A percentile compares a stretch with the other conserved stretches of the same genome.
Evolutionary conservation across 495 filamentous ascomycete genomes (phyloP).

Genomic region (Parathielavia hyrcaniae): DNA sequence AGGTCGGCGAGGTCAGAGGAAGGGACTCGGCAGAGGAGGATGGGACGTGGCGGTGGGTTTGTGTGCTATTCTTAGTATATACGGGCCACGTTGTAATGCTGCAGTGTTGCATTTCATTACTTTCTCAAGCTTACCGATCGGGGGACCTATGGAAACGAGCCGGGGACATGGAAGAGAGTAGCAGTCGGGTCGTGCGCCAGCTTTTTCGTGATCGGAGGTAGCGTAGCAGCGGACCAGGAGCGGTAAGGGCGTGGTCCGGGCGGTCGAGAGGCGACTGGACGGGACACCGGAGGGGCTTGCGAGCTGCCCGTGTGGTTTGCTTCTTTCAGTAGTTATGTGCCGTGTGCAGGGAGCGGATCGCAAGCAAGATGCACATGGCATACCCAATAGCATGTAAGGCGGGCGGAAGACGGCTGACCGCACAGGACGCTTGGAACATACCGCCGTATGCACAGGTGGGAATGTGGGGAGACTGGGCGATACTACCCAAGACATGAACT

Average conservation of each 20-base stretch:
- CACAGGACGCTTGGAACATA: neutral
- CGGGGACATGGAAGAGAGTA: slow-evolving; percentile 34
- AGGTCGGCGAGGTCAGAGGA: slow-evolving; percentile 26
- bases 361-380: neutral
- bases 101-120: slow-evolving; percentile 37
- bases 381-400: slow-evolving; percentile 1
- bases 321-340: neutral
- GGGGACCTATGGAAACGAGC: slow-evolving; percentile 38
- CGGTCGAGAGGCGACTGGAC: slow-evolving; percentile 15
- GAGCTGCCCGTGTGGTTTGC: too few species aligned
- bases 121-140: slow-evolving; percentile 36
- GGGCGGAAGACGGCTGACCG: neutral
- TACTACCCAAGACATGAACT: slow-evolving; percentile 17
- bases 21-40: slow-evolving; percentile 18
- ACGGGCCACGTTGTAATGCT: slow-evolving; percentile 36
- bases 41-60: slow-evolving; percentile 28
- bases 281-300: neutral
- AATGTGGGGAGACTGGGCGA: slow-evolving; percentile 9
- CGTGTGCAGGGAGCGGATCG: neutral
- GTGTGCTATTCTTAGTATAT: slow-evolving; percentile 39
- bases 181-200: slow-evolving; percentile 32
- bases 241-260: slow-evolving; percentile 19
- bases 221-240: slow-evolving; percentile 19
- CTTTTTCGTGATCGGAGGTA: slow-evolving; percentile 27
- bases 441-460: neutral